A percentile compares a stretch with the other conserved stretches of the same genome.
Conservation (phyloP, 1,139 yeast genomes). For the Debaryomyces nepalensis region DNA sequence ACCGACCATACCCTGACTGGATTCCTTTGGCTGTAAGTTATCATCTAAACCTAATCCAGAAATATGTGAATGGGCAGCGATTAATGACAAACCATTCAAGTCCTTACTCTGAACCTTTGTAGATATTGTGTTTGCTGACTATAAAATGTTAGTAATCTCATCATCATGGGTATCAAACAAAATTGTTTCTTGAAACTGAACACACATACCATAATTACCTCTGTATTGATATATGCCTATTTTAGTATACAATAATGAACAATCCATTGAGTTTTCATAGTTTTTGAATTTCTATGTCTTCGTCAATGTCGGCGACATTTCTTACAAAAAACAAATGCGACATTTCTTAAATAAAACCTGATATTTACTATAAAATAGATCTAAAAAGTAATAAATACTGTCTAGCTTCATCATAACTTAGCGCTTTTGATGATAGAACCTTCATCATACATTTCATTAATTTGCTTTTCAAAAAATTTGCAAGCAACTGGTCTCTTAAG, state of each 20-base stretch:
- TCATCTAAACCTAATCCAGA: constrained; percentile 94
- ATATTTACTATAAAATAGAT: no score
- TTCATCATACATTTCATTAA: constrained; percentile 31
- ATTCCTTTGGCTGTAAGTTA: constrained; percentile 77
- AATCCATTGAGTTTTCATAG: constrained; percentile 2
- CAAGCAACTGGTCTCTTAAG: constrained; percentile 44
- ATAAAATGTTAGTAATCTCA: constrained; percentile 16
- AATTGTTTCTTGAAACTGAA: neutral
- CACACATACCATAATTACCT: constrained; percentile 14
- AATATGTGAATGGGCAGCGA: constrained; percentile 97
- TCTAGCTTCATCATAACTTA: constrained; percentile 19
- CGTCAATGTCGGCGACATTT: constrained; percentile 11
- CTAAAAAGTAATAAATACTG: neutral
- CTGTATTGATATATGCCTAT: constrained; percentile 3
- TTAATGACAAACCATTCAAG: constrained; percentile 64
- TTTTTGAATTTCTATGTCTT: constrained; percentile 9
- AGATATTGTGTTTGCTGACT: constrained; percentile 34
- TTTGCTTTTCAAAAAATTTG: constrained; percentile 30
- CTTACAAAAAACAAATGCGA: constrained; percentile 1
- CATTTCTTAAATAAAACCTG: constrained; percentile 5
- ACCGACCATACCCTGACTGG: constrained; percentile 96
- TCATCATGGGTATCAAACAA: neutral
- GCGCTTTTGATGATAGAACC: constrained; percentile 30
- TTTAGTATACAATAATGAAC: neutral
- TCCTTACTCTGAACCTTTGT: constrained; percentile 48